Evolutionary conservation across 805 yeast genomes (phyloP).

Genomic region (Tetrapisispora fleetii): DNA sequence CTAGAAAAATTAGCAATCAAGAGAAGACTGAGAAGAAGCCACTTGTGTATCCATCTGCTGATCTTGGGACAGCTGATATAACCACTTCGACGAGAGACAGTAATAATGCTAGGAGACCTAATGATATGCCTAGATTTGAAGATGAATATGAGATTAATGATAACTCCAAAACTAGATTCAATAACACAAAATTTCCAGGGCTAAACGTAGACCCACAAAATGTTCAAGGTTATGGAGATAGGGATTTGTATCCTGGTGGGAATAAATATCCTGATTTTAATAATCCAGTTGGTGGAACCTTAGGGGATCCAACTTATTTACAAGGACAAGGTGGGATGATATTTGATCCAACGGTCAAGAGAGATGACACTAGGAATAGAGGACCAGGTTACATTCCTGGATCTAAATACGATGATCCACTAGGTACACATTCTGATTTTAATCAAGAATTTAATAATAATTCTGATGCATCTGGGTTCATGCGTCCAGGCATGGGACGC

Average conservation of each 20-base stretch:
- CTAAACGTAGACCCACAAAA: constrained; percentile 1
- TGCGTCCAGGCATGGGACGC: constrained; percentile 2
- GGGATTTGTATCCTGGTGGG: constrained; percentile 29
- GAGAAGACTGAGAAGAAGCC: background rate
- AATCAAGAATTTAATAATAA: constrained; percentile 6
- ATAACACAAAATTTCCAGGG: constrained; percentile 3
- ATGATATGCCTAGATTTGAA: constrained; percentile 28
- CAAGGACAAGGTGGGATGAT: constrained; percentile 25
- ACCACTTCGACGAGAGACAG: background rate
- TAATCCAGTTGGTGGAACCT: constrained; percentile 9
- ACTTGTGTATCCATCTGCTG: background rate
- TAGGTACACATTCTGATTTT: constrained; percentile 14
- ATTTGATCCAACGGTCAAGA: constrained; percentile 19
- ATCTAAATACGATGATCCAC: constrained; percentile 28
- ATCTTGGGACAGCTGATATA: background rate
- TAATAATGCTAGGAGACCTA: constrained; percentile 9
- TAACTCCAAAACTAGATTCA: constrained; percentile 22
- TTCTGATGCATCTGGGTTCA: constrained; percentile 4
- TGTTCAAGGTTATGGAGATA: constrained; percentile 22
- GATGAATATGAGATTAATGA: constrained; percentile 26
- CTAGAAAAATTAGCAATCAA: background rate
- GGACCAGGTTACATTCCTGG: constrained; percentile 28
- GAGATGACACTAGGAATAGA: constrained; percentile 8
- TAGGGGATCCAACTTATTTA: background rate
- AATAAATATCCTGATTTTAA: constrained; percentile 17